Evolutionary conservation across 148 eudicot genomes (phyloP).

Genomic region (Persicaria tinctoria): DNA sequence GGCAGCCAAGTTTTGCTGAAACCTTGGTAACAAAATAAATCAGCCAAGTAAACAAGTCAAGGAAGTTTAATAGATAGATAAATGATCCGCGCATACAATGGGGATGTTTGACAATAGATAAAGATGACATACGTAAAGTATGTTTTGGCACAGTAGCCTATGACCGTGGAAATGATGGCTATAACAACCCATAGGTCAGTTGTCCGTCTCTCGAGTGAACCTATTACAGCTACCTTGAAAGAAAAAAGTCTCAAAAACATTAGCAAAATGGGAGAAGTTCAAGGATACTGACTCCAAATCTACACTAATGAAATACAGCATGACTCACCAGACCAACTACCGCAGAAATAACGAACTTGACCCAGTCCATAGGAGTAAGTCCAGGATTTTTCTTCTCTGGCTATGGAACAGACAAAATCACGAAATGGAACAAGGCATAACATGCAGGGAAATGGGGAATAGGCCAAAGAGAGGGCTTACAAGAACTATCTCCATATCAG

Average conservation of each 20-base stretch:
- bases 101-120: no score
- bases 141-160: slow-evolving; percentile 92
- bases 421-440: background rate
- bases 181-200: slow-evolving; percentile 80
- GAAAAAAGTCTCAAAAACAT: background rate
- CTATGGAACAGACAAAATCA: slow-evolving; percentile 27
- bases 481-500: slow-evolving; percentile 93
- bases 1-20: slow-evolving; percentile 77
- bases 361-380: slow-evolving; percentile 98
- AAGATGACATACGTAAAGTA: slow-evolving; percentile 71
- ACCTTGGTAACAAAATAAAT: slow-evolving; percentile 37
- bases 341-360: slow-evolving; percentile 82
- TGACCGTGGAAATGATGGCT: slow-evolving; percentile 68
- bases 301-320: background rate
- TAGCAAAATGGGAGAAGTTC: background rate
- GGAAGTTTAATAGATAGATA: no score
- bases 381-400: slow-evolving; percentile 98
- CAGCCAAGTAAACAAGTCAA: background rate
- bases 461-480: slow-evolving; percentile 30
- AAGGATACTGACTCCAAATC: background rate
- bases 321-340: slow-evolving; percentile 84
- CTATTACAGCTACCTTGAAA: slow-evolving; percentile 70
- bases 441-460: background rate
- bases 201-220: slow-evolving; percentile 69
- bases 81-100: no score